Percentiles rank a stretch among this genome's conserved stretches.
phyloP scores from a whole-genome alignment of 73 alveolate species.

The Halteria grandinella region DNA sequence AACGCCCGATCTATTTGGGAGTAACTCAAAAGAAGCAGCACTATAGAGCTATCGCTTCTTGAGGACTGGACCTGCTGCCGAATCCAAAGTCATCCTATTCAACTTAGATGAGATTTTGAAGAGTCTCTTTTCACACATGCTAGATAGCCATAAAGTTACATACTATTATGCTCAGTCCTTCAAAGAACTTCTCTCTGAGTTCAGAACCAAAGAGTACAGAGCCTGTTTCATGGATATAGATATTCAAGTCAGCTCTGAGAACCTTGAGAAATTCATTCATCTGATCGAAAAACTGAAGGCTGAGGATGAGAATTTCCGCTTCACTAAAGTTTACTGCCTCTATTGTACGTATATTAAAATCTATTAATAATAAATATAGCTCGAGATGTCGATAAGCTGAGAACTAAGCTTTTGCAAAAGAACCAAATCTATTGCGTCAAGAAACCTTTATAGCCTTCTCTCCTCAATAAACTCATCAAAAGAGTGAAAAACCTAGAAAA shows the following conservation, averaged over 20 bases:
- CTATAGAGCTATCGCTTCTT: neutral
- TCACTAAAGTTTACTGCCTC: constrained; percentile 31
- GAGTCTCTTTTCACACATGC: constrained; percentile 6
- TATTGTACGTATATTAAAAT: constrained; percentile 15
- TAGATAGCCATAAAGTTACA: constrained; percentile 5
- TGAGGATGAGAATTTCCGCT: neutral
- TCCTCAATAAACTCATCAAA: constrained; percentile 4
- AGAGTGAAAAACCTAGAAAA: neutral
- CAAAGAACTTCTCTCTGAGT: neutral
- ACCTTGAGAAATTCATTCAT: constrained; percentile 1
- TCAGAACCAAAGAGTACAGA: neutral
- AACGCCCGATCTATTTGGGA: neutral
- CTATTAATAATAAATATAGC: neutral
- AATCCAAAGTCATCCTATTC: neutral
- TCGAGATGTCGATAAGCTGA: constrained; percentile 17
- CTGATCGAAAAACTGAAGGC: neutral
- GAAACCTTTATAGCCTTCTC: constrained; percentile 17
- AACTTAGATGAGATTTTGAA: constrained; percentile 33
- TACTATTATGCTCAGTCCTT: constrained; percentile 1
- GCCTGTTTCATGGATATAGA: constrained; percentile 40
- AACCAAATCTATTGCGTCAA: constrained; percentile 20
- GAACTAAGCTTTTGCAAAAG: neutral
- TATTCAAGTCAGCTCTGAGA: neutral
- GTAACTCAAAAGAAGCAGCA: neutral
- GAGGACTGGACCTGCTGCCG: neutral